Evolutionary conservation across 805 yeast genomes (phyloP), one percentile per base, ranked within the genome.

Genomic region (Diddensiella transvaalensis): DNA sequence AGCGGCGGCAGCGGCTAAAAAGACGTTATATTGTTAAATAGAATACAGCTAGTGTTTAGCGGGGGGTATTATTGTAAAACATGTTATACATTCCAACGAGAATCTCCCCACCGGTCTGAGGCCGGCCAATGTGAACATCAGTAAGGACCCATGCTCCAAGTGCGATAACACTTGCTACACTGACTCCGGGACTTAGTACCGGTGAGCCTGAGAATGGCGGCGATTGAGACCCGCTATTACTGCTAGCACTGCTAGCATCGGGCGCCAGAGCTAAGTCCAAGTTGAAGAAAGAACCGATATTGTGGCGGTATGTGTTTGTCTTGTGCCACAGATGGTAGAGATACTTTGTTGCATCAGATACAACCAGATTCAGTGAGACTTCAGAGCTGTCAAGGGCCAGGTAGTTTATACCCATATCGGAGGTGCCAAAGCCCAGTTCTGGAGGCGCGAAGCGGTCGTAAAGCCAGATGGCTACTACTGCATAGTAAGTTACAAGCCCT

Each of bases 401-500:
- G 24, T 40, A 40, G 15, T 6, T 35, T 29, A 15, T 17, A 18
- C 26, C 15, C 40, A 32, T 22, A n/a, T 29, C 23, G 3, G 26
- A 36, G 4, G 26, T 18, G 24, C n/a, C 13, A 19, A 22, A 23
- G 21, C 3, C 11, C 32, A 26, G 11, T 26, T 8, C 32, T 19
- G 44, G 47, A 24, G 33, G 22, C 15, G 15, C 11, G 32, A 44
- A 41, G 24, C 10, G 26, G 37, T 61, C 63, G 45, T 53, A 49
- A 13, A 64, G 54, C 65, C 64, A 62, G n/a, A 63, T 42, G 6
- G 59, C 57, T 3, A 64, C 30, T 10, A 54, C 60, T 5, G 64
- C 50, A 33, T 61, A 56, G 49, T 60, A 64, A 10, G 59, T 53
- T 42, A 57, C 55, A 4, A 59, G 56, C 26, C 62, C 59, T 35